phyloP scores from a whole-genome alignment of 192 early-diverging fungal genomes.

The Thoreauomyces humboldtii region DNA sequence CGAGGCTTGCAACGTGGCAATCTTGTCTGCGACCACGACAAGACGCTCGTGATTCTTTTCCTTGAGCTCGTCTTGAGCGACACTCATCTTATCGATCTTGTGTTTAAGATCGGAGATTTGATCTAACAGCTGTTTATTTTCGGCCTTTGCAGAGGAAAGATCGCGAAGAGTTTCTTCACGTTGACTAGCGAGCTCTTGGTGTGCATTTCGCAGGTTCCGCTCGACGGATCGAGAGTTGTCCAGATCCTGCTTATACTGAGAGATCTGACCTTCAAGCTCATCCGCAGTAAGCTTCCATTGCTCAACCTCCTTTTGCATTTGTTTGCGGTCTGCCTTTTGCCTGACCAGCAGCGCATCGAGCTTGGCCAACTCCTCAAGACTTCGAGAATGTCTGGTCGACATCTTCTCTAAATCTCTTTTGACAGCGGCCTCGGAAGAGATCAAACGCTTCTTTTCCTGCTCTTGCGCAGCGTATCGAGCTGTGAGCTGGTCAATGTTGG shows the following conservation, averaged over 20 bases:
- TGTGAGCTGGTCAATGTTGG: constrained; percentile 35
- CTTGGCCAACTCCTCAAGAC: constrained; percentile 26
- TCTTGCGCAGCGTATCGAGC: constrained; percentile 14
- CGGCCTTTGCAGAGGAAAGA: constrained; percentile 14
- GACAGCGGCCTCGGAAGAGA: constrained; percentile 36
- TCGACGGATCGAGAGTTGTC: not conserved
- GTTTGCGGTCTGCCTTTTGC: constrained; percentile 16
- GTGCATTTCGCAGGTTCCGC: not conserved
- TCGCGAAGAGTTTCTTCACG: constrained; percentile 17
- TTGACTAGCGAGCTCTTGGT: constrained; percentile 20
- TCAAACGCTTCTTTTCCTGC: constrained; percentile 39
- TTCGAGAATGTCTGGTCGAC: not conserved
- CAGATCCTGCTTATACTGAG: not conserved
- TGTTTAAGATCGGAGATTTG: constrained; percentile 32
- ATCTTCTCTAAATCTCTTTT: constrained; percentile 32
- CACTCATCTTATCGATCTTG: constrained; percentile 31
- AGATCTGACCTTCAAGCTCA: not conserved
- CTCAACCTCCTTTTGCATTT: constrained; percentile 34
- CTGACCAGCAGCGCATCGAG: constrained; percentile 22
- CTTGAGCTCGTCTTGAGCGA: constrained; percentile 36
- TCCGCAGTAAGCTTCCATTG: constrained; percentile 18
- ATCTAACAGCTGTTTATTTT: constrained; percentile 27
- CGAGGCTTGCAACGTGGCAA: constrained; percentile 36
- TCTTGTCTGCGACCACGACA: constrained; percentile 37
- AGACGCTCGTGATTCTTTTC: constrained; percentile 43